Evolutionary conservation across 2,329 filamentous ascomycete genomes (phyloP).

Genomic region (Hirsutella thompsonii): DNA sequence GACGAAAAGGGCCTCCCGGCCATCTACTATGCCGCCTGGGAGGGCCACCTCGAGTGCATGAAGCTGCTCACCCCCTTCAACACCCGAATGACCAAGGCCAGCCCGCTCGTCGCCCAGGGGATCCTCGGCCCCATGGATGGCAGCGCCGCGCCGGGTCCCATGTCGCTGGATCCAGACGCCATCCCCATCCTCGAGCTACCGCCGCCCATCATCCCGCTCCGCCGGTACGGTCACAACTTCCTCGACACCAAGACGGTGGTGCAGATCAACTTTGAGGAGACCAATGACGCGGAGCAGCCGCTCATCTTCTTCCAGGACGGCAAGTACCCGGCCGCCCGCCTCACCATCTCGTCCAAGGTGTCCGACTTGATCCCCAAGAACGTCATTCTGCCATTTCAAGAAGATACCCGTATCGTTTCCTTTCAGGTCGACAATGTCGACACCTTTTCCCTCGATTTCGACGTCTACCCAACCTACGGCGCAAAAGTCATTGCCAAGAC

Average conservation of each 20-base stretch:
- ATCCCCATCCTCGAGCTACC: slow-evolving; percentile 88
- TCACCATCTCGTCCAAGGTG: slow-evolving; percentile 93
- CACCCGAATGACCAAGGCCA: slow-evolving; percentile 26
- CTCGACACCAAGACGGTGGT: slow-evolving; percentile 95
- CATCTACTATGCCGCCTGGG: slow-evolving; percentile 98
- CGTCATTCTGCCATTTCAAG: slow-evolving; percentile 87
- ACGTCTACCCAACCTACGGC: slow-evolving; percentile 94
- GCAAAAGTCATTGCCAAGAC: slow-evolving; percentile 96
- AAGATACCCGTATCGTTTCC: slow-evolving; percentile 84
- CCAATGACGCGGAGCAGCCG: slow-evolving; percentile 59
- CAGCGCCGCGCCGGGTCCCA: slow-evolving; percentile 40
- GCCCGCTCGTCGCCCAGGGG: slow-evolving; percentile 30
- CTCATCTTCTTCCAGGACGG: slow-evolving; percentile 94
- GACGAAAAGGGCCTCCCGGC: slow-evolving; percentile 91
- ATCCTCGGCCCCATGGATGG: slow-evolving; percentile 30
- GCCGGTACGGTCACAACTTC: slow-evolving; percentile 96
- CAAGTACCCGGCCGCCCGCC: slow-evolving; percentile 86
- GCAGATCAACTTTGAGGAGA: slow-evolving; percentile 76
- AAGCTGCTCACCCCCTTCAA: slow-evolving; percentile 59
- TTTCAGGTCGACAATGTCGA: slow-evolving; percentile 94
- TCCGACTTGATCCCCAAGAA: slow-evolving; percentile 96
- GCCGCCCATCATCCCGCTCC: slow-evolving; percentile 87
- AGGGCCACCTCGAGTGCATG: slow-evolving; percentile 93
- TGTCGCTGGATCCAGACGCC: slow-evolving; percentile 67
- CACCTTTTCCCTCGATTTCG: slow-evolving; percentile 89